phyloP scores from a whole-genome alignment of 2,329 filamentous ascomycete genomes.

The Clarireedia homoeocarpa region DNA sequence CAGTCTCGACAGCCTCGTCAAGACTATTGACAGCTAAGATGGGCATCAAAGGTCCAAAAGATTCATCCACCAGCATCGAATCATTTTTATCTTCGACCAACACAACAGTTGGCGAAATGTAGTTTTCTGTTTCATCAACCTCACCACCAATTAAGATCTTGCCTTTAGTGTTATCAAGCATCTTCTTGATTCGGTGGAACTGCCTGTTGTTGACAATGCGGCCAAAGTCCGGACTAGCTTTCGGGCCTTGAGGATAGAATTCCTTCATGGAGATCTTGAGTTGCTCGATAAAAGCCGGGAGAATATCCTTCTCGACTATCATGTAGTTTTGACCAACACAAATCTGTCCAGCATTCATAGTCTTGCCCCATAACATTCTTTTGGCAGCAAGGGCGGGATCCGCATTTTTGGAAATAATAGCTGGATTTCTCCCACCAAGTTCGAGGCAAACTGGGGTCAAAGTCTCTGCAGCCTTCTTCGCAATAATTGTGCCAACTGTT shows the following conservation, averaged over 20 bases:
- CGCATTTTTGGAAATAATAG: slow-evolving; percentile 79
- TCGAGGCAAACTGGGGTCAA: slow-evolving; percentile 85
- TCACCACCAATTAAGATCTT: slow-evolving; percentile 82
- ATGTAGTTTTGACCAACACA: slow-evolving; percentile 93
- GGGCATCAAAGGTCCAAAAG: slow-evolving; percentile 87
- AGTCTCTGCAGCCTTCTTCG: slow-evolving; percentile 81
- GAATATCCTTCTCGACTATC: slow-evolving; percentile 67
- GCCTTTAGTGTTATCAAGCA: slow-evolving; percentile 79
- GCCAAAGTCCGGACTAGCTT: slow-evolving; percentile 68
- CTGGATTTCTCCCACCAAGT: slow-evolving; percentile 85
- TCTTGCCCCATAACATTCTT: slow-evolving; percentile 83
- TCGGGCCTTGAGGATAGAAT: slow-evolving; percentile 78
- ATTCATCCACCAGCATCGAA: slow-evolving; percentile 73
- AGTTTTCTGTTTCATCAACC: slow-evolving; percentile 70
- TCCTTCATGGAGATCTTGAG: slow-evolving; percentile 63
- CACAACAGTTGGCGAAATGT: slow-evolving; percentile 91
- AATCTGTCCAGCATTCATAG: slow-evolving; percentile 78
- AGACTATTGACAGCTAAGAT: slow-evolving; percentile 70
- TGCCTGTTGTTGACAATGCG: slow-evolving; percentile 75
- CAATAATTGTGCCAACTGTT: slow-evolving; percentile 75
- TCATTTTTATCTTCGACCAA: slow-evolving; percentile 69
- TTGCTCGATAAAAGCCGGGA: slow-evolving; percentile 64
- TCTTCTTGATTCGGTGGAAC: slow-evolving; percentile 77
- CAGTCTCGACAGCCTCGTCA: slow-evolving; percentile 78
- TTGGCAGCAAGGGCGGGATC: slow-evolving; percentile 74